phyloP scores from a whole-genome alignment of 1,284 basidiomycete species.

The Malassezia pachydermatis region DNA sequence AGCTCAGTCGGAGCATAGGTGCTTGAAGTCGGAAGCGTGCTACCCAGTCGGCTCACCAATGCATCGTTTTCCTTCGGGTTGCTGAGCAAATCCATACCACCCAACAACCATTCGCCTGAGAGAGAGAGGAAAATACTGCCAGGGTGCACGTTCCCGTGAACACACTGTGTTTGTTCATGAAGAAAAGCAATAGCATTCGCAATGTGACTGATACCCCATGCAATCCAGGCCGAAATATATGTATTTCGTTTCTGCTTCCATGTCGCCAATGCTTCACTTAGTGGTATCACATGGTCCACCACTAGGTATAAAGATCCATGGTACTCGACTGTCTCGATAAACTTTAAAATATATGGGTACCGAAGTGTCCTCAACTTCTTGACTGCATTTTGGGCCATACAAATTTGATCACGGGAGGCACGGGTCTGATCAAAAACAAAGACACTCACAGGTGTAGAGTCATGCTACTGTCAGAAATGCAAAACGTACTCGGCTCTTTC shows the following conservation, averaged over 20 bases:
- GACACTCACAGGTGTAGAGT: conserved; percentile 54
- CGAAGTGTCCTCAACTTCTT: conserved; percentile 80
- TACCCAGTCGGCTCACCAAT: conserved; percentile 26
- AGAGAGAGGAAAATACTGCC: conserved; percentile 68
- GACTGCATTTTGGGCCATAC: conserved; percentile 79
- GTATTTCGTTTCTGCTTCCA: conserved; percentile 51
- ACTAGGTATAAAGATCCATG: conserved; percentile 80
- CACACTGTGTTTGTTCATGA: conserved; percentile 58
- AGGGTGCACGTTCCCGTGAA: conserved; percentile 73
- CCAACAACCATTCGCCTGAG: conserved; percentile 90
- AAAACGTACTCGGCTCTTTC: conserved; percentile 40
- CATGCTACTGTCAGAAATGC: conserved; percentile 54
- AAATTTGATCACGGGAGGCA: conserved; percentile 27
- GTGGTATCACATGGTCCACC: conserved; percentile 77
- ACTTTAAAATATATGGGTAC: conserved; percentile 90
- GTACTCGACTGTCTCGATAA: conserved; percentile 73
- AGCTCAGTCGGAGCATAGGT: conserved; percentile 66
- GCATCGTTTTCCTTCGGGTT: conserved; percentile 46
- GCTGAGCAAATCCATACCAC: conserved; percentile 83
- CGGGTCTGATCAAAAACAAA: conserved; percentile 34
- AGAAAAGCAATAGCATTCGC: conserved; percentile 60
- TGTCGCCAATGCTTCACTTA: conserved; percentile 59
- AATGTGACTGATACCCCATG: conserved; percentile 85
- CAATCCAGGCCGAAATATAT: conserved; percentile 60
- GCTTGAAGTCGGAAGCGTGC: conserved; percentile 37